Base-by-base conservation (phyloP, 257 asterid genomes). In the Ehretia macrophylla region DNA sequence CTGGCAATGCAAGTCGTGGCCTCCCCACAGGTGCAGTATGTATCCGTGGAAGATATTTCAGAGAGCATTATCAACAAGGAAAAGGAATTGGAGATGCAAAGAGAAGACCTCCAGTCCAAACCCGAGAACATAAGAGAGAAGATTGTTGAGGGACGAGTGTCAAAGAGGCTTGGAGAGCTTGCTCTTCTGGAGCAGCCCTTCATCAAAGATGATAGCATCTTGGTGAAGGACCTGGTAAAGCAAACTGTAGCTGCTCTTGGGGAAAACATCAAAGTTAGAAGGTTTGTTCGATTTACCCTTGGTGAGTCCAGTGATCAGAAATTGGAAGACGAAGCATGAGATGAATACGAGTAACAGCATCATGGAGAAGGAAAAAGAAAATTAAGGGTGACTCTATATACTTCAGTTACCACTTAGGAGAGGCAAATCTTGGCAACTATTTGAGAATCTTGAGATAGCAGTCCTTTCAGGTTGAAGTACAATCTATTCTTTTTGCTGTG, bases 1-100 rank as follows among this genome's bases (percentile, higher is more conserved):
- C 85, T 93, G 8, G 97, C 98, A 11, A 89, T 93, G 99, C 99
- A 93, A 71, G 95, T 85, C 1, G 99, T 75, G 53, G 99, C 99
- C 46, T 72, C 83, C 68, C 97, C 97, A 10, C 86, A 85, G 54
- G 99, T 93, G 62, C 84, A 80, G 72, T 77, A 75, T 27, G 96
- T 85, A 11, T 83, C 94, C 0, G 37, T 79, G 10, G 96, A 93
- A 58, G 97, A 93, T 55, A 75, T 93, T 66, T 94, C 96, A 11
- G 82, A 71, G 60, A 68, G 73, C 71, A 60, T 72, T 51, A 79
- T 79, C 18, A 68, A 49, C 67, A 70, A 59, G 66, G 99, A 93
- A 85, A 93, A 83, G 73, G 82, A 77, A 54, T 59, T 89, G 75
- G 99, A 93, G 84, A 84, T 86, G 95, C 95, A 81, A 81, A 81